A percentile compares a stretch with the other conserved stretches of the same genome.
Evolutionary conservation across 495 filamentous ascomycete species (phyloP).

Genomic region (Stereocaulon alpinum): DNA sequence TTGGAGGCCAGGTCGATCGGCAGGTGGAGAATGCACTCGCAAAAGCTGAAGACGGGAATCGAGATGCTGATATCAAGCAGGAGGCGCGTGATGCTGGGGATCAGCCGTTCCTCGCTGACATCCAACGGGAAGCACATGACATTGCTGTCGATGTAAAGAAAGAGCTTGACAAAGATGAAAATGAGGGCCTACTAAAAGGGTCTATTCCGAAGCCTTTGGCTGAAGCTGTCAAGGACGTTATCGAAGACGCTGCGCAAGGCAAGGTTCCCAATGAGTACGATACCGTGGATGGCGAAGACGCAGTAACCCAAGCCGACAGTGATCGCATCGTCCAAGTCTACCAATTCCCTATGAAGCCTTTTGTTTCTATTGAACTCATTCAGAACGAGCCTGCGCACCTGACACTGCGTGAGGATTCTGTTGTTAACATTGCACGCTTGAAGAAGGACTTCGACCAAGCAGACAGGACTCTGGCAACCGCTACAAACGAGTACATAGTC

Average conservation of each 20-base stretch:
- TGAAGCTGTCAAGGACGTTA: conserved; percentile 45
- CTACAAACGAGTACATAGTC: conserved; percentile 82
- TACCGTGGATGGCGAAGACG: conserved; percentile 62
- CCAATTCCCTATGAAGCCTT: conserved; percentile 93
- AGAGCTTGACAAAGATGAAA: conserved; percentile 48
- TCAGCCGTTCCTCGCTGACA: conserved; percentile 35
- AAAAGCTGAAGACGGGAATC: conserved; percentile 36
- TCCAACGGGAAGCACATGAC: conserved; percentile 32
- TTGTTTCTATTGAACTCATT: conserved; percentile 63
- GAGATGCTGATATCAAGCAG: conserved; percentile 35
- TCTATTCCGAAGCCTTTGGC: conserved; percentile 40
- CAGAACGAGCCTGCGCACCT: conserved; percentile 24
- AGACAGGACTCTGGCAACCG: conserved; percentile 82
- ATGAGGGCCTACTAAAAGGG: conserved; percentile 40
- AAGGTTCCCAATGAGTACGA: conserved; percentile 61
- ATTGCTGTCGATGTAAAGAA: conserved; percentile 43
- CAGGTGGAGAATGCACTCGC: conserved; percentile 57
- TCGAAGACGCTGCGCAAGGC: conserved; percentile 47
- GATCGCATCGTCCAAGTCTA: conserved; percentile 63
- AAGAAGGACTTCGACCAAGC: conserved; percentile 98
- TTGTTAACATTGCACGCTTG: conserved; percentile 81
- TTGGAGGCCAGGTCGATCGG: conserved; percentile 56
- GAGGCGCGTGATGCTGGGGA: conserved; percentile 35
- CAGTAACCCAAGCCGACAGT: conserved; percentile 53
- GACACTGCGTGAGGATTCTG: conserved; percentile 42